A percentile compares a stretch with the other conserved stretches of the same genome.
Conservation (phyloP, 2,329 filamentous ascomycete species). For the Paracorniculantispora psalliotae region DNA sequence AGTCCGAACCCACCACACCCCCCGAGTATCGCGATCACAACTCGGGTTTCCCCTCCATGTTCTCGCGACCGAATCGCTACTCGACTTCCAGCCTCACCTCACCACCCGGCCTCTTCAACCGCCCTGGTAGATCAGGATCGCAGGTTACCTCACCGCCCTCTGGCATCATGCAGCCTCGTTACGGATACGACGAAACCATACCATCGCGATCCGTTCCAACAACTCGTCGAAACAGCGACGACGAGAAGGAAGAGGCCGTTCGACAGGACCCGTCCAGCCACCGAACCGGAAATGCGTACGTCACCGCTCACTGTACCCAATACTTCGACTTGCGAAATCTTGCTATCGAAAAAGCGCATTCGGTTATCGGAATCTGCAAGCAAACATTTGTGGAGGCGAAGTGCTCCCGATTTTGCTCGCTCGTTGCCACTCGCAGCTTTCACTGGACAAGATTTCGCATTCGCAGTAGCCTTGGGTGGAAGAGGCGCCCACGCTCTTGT, state of each 20-base stretch:
- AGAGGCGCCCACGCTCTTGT: background rate
- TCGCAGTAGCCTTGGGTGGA: no score
- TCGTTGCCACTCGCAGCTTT: no score
- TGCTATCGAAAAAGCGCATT: no score
- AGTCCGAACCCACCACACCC: constrained; percentile 93
- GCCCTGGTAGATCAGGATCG: constrained; percentile 71
- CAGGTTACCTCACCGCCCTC: constrained; percentile 74
- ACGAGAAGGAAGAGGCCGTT: constrained; percentile 75
- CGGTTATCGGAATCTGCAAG: no score
- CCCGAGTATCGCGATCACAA: constrained; percentile 78
- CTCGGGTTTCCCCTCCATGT: constrained; percentile 69
- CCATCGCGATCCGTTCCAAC: constrained; percentile 82
- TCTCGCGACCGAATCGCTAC: constrained; percentile 81
- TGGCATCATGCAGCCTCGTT: constrained; percentile 54
- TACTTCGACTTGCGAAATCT: no score
- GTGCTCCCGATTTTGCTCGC: no score
- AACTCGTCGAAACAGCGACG: constrained; percentile 85
- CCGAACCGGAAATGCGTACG: constrained; percentile 74
- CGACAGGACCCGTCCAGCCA: constrained; percentile 66
- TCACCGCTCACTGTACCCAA: no score
- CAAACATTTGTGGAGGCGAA: no score
- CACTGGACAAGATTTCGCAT: no score
- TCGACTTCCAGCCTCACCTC: constrained; percentile 84
- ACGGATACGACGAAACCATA: constrained; percentile 40
- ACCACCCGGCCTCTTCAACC: constrained; percentile 68